Conservation (phyloP, 768 basidiomycete genomes). For the Xerocomellus dryophilus region DNA sequence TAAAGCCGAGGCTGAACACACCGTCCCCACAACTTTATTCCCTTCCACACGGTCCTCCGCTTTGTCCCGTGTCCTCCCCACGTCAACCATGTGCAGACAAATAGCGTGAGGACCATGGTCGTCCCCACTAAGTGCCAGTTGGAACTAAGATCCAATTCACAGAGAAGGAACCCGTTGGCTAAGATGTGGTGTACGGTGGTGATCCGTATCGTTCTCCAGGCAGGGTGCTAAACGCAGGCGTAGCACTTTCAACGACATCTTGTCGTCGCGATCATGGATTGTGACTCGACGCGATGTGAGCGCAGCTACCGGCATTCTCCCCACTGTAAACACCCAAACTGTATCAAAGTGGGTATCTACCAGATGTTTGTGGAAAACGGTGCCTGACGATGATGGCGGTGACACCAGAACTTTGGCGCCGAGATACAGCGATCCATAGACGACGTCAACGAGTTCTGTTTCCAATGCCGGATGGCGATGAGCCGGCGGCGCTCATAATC, state of each 20-base stretch:
- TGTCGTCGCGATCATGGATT: constrained; percentile 72
- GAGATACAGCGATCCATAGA: constrained; percentile 71
- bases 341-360: constrained; percentile 50
- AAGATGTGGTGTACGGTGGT: constrained; percentile 57
- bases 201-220: constrained; percentile 3
- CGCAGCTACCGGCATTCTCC: constrained; percentile 59
- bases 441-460: constrained; percentile 68
- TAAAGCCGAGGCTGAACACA: constrained; percentile 22
- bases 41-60: constrained; percentile 5
- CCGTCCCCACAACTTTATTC: constrained; percentile 13
- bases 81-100: constrained; percentile 61
- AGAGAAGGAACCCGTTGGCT: constrained; percentile 79
- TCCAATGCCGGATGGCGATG: constrained; percentile 62
- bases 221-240: constrained; percentile 9
- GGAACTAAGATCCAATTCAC: constrained; percentile 11
- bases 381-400: constrained; percentile 6
- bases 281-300: constrained; percentile 61
- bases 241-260: constrained; percentile 81
- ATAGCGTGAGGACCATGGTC: constrained; percentile 58
- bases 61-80: neutral
- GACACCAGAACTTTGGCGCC: constrained; percentile 56
- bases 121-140: neutral
- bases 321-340: constrained; percentile 51
- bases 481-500: constrained; percentile 29
- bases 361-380: constrained; percentile 8